Conservation (phyloP, 495 filamentous ascomycete species). For the Tuber melanosporum region DNA sequence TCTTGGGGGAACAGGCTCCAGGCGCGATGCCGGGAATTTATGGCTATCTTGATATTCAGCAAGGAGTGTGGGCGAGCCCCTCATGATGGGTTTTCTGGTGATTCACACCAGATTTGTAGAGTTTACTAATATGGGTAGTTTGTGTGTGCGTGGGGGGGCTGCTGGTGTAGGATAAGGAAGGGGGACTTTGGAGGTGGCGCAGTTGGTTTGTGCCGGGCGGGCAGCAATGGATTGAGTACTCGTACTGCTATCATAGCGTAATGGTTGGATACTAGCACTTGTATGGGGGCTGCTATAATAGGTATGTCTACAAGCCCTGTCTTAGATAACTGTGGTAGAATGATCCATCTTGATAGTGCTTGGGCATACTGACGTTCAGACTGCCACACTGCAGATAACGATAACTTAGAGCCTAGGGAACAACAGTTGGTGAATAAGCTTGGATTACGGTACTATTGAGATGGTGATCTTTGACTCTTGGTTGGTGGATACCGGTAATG, state of each 20-base stretch:
- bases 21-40: neutral
- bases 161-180: neutral
- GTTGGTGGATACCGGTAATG: neutral
- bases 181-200: neutral
- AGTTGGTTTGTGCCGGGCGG: neutral
- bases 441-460: neutral
- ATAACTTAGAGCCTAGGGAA: neutral
- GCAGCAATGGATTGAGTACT: neutral
- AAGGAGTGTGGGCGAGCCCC: neutral
- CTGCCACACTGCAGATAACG: neutral
- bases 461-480: neutral
- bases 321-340: neutral
- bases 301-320: neutral
- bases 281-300: neutral
- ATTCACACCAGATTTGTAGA: neutral
- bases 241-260: neutral
- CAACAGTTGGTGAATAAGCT: neutral
- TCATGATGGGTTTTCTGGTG: neutral
- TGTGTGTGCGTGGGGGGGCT: neutral
- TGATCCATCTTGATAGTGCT: neutral
- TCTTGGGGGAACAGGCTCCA: neutral
- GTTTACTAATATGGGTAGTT: neutral
- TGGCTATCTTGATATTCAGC: neutral
- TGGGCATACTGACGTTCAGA: neutral
- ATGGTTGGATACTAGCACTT: neutral